Evolutionary conservation across 2,329 filamentous ascomycete species (phyloP).

Genomic region (Pseudophaeomoniella oleicola): DNA sequence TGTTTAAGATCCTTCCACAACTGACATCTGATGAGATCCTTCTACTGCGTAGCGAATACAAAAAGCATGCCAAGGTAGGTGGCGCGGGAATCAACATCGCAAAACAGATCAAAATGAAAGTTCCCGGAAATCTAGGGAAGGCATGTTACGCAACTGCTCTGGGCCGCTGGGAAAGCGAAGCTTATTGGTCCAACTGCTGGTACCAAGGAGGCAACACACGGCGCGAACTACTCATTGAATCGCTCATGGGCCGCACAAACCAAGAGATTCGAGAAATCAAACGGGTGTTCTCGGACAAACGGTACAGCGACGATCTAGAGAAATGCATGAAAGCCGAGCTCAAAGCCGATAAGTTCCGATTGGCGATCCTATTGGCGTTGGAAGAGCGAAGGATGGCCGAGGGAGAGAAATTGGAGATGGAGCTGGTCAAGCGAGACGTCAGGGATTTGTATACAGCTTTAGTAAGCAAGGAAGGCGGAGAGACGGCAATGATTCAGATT

Average conservation of each 20-base stretch:
- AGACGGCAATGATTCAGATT: slow-evolving; percentile 75
- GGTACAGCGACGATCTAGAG: slow-evolving; percentile 67
- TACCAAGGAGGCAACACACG: slow-evolving; percentile 78
- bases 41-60: slow-evolving; percentile 77
- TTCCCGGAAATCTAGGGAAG: slow-evolving; percentile 59
- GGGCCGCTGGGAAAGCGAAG: slow-evolving; percentile 81
- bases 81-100: slow-evolving; percentile 34
- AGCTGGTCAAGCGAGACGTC: slow-evolving; percentile 56
- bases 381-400: slow-evolving; percentile 79
- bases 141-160: slow-evolving; percentile 80
- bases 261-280: slow-evolving; percentile 80
- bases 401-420: slow-evolving; percentile 46
- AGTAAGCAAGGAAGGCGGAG: slow-evolving; percentile 61
- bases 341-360: slow-evolving; percentile 91
- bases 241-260: slow-evolving; percentile 79
- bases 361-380: slow-evolving; percentile 67
- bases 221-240: slow-evolving; percentile 82
- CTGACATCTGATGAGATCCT: slow-evolving; percentile 80
- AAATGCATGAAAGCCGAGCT: slow-evolving; percentile 86
- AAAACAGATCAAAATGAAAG: slow-evolving; percentile 32
- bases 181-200: slow-evolving; percentile 97
- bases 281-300: slow-evolving; percentile 76
- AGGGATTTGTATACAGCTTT: slow-evolving; percentile 55
- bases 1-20: slow-evolving; percentile 72
- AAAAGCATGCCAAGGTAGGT: slow-evolving; percentile 60